Base-by-base conservation (phyloP, 208 protist species). In the Strigomonas galati region DNA sequence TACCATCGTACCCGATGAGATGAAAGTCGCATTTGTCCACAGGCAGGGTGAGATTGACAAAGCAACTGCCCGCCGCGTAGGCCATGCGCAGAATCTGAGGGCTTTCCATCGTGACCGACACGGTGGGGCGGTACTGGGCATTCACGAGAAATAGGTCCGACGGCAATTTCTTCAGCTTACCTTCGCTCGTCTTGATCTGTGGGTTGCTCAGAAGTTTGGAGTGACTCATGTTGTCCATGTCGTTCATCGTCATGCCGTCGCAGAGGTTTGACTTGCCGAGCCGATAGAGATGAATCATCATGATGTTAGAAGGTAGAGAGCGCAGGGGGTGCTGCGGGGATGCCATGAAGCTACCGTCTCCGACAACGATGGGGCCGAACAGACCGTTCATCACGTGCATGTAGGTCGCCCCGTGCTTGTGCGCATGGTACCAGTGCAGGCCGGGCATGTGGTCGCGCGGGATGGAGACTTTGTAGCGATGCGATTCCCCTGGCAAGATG, bases 61-160 rank as follows among this genome's bases (percentile, higher is more conserved):
- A 74, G 69, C 87, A 93, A 15, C 78, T 84, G n/a, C 87, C 89
- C 12, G 87, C 74, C 19, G 89, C 87, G 63, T 89, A 93, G 23
- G 37, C 66, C 37, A 94, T 81, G 62, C 81, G 79, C 55, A 97
- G 65, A 48, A 97, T 52, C 37, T 76, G 77, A 1, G 82, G 68
- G 44, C 73, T 62, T 23, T 67, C 76, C 0, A 56, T 28, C 14
- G 52, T 53, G 17, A 95, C 61, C 14, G 31, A 59, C 43, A 97
- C 78, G 12, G 63, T 81, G 19, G 89, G 87, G 28, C 74, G 74
- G 59, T 92, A 85, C 74, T 94, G 85, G 19, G 81, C 91, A 70
- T 95, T 95, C 2, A 97, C 89, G n/a, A 96, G 69, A 70, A 89
- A 89, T 26, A 94, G 77, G 55, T 93, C 84, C 12, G 72, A 55